Conservation (phyloP, 805 yeast genomes). For the Teunomyces lycoperdinae region DNA sequence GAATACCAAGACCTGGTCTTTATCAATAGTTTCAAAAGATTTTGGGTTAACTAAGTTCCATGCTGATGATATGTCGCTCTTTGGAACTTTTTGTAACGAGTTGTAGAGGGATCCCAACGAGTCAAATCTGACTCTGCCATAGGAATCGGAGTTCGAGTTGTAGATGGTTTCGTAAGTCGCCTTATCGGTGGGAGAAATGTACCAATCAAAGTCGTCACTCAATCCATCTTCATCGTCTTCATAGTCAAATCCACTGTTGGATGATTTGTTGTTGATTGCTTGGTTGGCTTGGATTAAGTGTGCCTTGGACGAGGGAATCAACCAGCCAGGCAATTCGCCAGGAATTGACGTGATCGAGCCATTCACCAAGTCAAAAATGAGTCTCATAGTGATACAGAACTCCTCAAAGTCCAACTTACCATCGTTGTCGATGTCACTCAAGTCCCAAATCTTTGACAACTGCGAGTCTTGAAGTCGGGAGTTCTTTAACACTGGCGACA, state of each 20-base stretch:
- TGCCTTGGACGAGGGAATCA: constrained; percentile 84
- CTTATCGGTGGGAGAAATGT: constrained; percentile 86
- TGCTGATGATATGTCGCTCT: constrained; percentile 80
- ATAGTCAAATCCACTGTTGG: constrained; percentile 8
- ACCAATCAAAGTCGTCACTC: constrained; percentile 87
- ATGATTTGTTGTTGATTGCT: constrained; percentile 47
- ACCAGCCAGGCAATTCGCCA: constrained; percentile 78
- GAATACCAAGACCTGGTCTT: constrained; percentile 86
- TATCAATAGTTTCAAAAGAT: constrained; percentile 81
- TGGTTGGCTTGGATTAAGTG: constrained; percentile 82
- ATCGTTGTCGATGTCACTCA: constrained; percentile 90
- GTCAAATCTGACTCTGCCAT: constrained; percentile 77
- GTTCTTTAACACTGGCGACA: constrained; percentile 82
- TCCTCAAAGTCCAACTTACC: constrained; percentile 94
- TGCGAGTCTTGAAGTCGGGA: constrained; percentile 78
- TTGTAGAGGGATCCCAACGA: constrained; percentile 66
- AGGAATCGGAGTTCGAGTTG: constrained; percentile 67
- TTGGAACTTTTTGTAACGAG: constrained; percentile 70
- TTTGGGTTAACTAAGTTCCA: constrained; percentile 96
- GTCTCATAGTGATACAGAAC: constrained; percentile 95
- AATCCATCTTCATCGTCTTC: constrained; percentile 64
- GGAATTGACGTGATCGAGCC: constrained; percentile 62
- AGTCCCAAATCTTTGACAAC: constrained; percentile 82
- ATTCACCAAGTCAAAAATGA: constrained; percentile 87
- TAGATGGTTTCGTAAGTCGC: constrained; percentile 76